A percentile compares a stretch with the other conserved stretches of the same genome.
Evolutionary conservation across 257 asterid genomes (phyloP).

Genomic region (Ophiorrhiza pumila): DNA sequence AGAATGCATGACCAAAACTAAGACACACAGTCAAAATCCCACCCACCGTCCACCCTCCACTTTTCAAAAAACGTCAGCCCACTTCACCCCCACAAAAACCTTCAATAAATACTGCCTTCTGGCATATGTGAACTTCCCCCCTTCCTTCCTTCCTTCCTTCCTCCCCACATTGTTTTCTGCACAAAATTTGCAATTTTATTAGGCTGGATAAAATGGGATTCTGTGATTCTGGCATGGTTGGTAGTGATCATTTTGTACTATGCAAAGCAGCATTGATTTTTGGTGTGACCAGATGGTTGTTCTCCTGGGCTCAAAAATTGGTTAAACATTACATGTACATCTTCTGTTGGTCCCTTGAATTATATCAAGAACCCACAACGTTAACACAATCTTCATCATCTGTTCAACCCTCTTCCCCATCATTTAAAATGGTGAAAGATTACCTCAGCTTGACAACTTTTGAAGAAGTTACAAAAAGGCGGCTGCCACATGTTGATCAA

Average conservation of each 20-base stretch:
- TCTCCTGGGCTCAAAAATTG: constrained; percentile 39
- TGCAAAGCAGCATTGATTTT: constrained; percentile 55
- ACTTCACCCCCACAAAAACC: constrained; percentile 3
- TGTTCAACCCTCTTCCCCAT: constrained; percentile 11
- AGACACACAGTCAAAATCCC: constrained; percentile 24
- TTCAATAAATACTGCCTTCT: constrained; percentile 28
- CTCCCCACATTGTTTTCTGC: constrained; percentile 5
- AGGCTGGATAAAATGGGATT: constrained; percentile 13
- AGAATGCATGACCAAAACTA: constrained; percentile 31
- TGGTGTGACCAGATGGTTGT: constrained; percentile 51
- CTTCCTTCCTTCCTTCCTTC: constrained; percentile 12
- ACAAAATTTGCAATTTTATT: background rate
- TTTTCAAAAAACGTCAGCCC: constrained; percentile 29
- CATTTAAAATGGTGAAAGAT: constrained; percentile 33
- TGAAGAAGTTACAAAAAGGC: constrained; percentile 34
- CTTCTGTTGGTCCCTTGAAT: constrained; percentile 20
- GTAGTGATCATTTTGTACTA: constrained; percentile 41
- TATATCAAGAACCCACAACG: background rate
- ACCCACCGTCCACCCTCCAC: constrained; percentile 26
- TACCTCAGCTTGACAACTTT: constrained; percentile 43
- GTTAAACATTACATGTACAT: constrained; percentile 26
- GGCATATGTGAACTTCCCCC: constrained; percentile 34
- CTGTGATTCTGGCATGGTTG: constrained; percentile 28
- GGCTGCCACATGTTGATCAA: constrained; percentile 21
- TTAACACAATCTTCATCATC: constrained; percentile 11